Conservation (phyloP, 2,329 filamentous ascomycete species). For the Catunica adiposa region DNA sequence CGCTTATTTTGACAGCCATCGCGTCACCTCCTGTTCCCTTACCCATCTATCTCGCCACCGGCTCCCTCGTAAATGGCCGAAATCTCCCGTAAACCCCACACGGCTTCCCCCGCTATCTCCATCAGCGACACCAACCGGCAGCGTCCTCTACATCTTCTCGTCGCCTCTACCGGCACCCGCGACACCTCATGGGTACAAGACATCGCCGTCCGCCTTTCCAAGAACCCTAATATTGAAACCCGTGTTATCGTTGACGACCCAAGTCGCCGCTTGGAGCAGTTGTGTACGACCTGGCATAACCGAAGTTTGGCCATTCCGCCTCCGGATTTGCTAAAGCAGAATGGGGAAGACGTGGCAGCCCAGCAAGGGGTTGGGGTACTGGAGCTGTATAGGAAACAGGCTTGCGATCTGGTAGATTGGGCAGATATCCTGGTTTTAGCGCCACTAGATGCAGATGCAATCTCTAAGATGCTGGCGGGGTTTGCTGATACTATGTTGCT, state of each 20-base stretch:
- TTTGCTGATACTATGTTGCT: slow-evolving; percentile 66
- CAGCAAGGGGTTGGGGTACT: not conserved
- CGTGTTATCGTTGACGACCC: slow-evolving; percentile 49
- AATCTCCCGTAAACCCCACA: slow-evolving; percentile 1
- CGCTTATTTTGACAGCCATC: no score
- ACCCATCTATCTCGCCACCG: not conserved
- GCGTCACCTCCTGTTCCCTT: not conserved
- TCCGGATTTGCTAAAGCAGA: slow-evolving; percentile 17
- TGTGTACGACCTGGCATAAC: slow-evolving; percentile 44
- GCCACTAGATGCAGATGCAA: slow-evolving; percentile 67
- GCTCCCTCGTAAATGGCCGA: slow-evolving; percentile 11
- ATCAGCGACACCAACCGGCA: slow-evolving; percentile 22
- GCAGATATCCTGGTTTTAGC: slow-evolving; percentile 72
- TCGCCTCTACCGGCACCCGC: slow-evolving; percentile 47
- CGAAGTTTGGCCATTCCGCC: slow-evolving; percentile 28
- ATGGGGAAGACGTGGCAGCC: slow-evolving; percentile 13
- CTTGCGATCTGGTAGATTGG: slow-evolving; percentile 63
- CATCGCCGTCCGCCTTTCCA: slow-evolving; percentile 50
- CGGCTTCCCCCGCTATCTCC: slow-evolving; percentile 21
- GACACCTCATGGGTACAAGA: slow-evolving; percentile 50
- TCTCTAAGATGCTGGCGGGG: slow-evolving; percentile 77
- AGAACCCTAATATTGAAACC: slow-evolving; percentile 44
- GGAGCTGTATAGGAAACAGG: slow-evolving; percentile 20
- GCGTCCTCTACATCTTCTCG: slow-evolving; percentile 36
- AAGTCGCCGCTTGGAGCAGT: slow-evolving; percentile 44